Conservation (phyloP, 176 grass and related monocot species). For the Avena eriantha region DNA sequence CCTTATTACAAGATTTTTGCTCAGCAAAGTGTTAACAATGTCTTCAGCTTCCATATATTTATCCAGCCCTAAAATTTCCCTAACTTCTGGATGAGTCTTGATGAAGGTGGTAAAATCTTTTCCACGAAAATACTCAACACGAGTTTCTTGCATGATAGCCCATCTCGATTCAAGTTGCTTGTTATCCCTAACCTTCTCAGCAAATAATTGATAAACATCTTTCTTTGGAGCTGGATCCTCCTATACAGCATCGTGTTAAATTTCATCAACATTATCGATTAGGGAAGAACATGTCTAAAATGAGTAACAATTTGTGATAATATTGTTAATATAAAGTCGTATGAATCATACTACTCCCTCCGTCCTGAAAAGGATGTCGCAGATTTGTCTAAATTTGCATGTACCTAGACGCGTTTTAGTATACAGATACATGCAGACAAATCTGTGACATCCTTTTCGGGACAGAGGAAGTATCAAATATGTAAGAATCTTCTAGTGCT, state of each 20-base stretch:
- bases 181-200: conserved; percentile 99
- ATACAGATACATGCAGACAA: too few species aligned
- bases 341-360: neutral
- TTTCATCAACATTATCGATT: neutral
- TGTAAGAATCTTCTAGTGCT: neutral
- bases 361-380: too few species aligned
- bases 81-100: conserved; percentile 87
- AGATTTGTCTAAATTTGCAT: too few species aligned
- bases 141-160: conserved; percentile 99
- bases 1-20: conserved; percentile 82
- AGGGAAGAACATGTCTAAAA: neutral
- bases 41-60: conserved; percentile 86
- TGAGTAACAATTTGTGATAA: neutral
- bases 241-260: conserved; percentile 39
- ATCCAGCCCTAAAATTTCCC: conserved; percentile 81
- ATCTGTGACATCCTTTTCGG: too few species aligned
- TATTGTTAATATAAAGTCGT: neutral
- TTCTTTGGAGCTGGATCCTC: conserved; percentile 76
- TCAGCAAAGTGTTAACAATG: conserved; percentile 78
- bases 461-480: neutral
- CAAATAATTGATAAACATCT: conserved; percentile 90
- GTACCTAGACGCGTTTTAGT: too few species aligned
- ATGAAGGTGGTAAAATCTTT: conserved; percentile 90
- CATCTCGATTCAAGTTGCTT: conserved; percentile 96
- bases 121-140: conserved; percentile 97